phyloP scores from a whole-genome alignment of 768 basidiomycete species.

The Xanthoconium purpureum region DNA sequence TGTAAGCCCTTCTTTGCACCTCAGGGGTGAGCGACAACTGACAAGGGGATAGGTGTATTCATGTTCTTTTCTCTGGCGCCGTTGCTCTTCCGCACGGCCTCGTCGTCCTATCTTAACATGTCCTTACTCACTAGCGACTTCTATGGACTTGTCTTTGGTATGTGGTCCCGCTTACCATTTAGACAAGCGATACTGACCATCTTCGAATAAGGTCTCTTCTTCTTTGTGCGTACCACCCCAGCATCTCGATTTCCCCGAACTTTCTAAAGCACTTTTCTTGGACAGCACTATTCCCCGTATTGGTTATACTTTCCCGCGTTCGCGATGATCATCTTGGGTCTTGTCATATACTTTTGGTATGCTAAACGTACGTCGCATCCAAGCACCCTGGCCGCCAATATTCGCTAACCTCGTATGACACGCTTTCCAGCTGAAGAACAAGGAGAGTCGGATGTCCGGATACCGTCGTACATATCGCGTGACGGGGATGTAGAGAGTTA shows the following conservation, averaged over 20 bases:
- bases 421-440: slow-evolving; percentile 65
- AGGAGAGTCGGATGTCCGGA: slow-evolving; percentile 40
- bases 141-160: slow-evolving; percentile 75
- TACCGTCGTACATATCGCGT: slow-evolving; percentile 19
- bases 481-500: slow-evolving; percentile 9
- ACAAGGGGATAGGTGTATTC: slow-evolving; percentile 54
- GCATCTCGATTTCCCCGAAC: neutral
- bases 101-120: slow-evolving; percentile 82
- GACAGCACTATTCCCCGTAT: slow-evolving; percentile 75
- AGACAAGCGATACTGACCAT: slow-evolving; percentile 1
- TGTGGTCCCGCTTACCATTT: neutral
- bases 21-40: neutral
- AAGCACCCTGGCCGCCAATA: neutral
- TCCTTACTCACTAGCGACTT: slow-evolving; percentile 86
- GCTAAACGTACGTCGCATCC: slow-evolving; percentile 60
- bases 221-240: slow-evolving; percentile 41
- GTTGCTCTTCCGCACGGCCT: slow-evolving; percentile 77
- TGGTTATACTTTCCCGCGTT: slow-evolving; percentile 89
- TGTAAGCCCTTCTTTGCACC: slow-evolving; percentile 17
- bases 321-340: slow-evolving; percentile 62
- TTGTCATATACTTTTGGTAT: slow-evolving; percentile 84
- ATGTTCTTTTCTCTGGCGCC: slow-evolving; percentile 83
- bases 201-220: slow-evolving; percentile 40
- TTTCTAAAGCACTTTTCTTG: neutral
- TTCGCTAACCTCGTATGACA: neutral